Conservation (phyloP, 192 early-diverging fungal species). For the Podila clonocystis region DNA sequence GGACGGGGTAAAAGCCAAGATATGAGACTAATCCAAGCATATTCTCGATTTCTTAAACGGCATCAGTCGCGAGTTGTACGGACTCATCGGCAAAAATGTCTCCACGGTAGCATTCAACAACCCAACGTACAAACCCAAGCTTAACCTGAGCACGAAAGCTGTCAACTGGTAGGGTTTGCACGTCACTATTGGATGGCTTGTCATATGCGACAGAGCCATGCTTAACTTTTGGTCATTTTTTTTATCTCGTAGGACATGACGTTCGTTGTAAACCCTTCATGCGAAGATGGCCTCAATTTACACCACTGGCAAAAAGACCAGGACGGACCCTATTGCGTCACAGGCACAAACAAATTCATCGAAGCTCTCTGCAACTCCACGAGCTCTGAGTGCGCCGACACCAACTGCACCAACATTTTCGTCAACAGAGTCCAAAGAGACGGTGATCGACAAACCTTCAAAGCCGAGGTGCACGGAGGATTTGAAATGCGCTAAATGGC, state of each 20-base stretch:
- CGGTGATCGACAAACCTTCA: slow-evolving; percentile 16
- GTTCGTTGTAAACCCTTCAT: slow-evolving; percentile 77
- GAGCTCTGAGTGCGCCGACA: neutral
- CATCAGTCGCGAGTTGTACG: slow-evolving; percentile 69
- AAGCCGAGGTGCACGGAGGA: slow-evolving; percentile 70
- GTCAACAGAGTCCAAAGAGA: slow-evolving; percentile 7
- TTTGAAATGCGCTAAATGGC: too few species aligned
- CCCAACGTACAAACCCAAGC: slow-evolving; percentile 74
- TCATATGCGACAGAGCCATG: neutral
- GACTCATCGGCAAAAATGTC: slow-evolving; percentile 71
- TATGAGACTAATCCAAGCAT: neutral
- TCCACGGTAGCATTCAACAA: slow-evolving; percentile 73
- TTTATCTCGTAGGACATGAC: slow-evolving; percentile 64
- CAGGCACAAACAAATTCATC: neutral
- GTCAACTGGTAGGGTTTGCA: slow-evolving; percentile 64
- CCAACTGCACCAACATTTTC: neutral
- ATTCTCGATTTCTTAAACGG: slow-evolving; percentile 47
- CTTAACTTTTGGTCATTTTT: neutral
- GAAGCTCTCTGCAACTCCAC: neutral
- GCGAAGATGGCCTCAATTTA: slow-evolving; percentile 76
- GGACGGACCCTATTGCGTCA: slow-evolving; percentile 16
- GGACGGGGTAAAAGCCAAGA: neutral
- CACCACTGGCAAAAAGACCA: slow-evolving; percentile 86
- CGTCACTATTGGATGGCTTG: neutral
- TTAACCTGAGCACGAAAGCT: slow-evolving; percentile 72